Base-by-base conservation (phyloP, 345 rosid species). In the Anastatica hierochuntica region DNA sequence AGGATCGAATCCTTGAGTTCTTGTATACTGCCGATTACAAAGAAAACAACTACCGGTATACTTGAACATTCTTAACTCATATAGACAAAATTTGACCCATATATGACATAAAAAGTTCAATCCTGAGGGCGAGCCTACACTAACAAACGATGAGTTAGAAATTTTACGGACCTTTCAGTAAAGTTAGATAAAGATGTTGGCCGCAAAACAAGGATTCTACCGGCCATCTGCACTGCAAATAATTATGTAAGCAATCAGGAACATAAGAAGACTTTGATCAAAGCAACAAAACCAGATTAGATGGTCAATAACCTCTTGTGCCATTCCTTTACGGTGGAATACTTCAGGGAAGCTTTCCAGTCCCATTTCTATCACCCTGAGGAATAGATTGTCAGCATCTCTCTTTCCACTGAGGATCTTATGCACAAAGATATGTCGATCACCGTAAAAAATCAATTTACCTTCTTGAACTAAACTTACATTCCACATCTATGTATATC, bases 351-450 rank as follows among this genome's bases (percentile, higher is more conserved):
- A 89, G 66, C 88, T 83, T 55, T 66, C 58, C 17, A 76, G 43
- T 37, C 95, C 97, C 68, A 89, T 89, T 73, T 89, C 94, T 64
- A 89, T 76, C 58, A 85, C 59, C 82, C 97, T 85, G 66, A 58
- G 14, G 55, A 46, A 64, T 13, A 29, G 48, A 49, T 26, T 49
- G 26, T 42, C 52, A 29, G 33, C 33, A 4, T 29, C 33, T 7
- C 8, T 29, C 33, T 29, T 29, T 29, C 33, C 33, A 29, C 8
- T 53, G 45, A 51, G 39, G 13, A 42, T 6, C 18, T 36, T 16
- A 4, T 4, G 0, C 42, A 54, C 8, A 37, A 31, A 44, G 27
- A 40, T 8, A 46, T 3, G 12, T 13, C 15, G 27, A 11, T 4
- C 17, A 17, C 0, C 4, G 3, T n/a, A 2, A 6, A 13, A 42